A percentile compares a stretch with the other conserved stretches of the same genome.
Evolutionary conservation across 2,329 filamentous ascomycete species (phyloP).

Genomic region (Aspergillus bombycis): DNA sequence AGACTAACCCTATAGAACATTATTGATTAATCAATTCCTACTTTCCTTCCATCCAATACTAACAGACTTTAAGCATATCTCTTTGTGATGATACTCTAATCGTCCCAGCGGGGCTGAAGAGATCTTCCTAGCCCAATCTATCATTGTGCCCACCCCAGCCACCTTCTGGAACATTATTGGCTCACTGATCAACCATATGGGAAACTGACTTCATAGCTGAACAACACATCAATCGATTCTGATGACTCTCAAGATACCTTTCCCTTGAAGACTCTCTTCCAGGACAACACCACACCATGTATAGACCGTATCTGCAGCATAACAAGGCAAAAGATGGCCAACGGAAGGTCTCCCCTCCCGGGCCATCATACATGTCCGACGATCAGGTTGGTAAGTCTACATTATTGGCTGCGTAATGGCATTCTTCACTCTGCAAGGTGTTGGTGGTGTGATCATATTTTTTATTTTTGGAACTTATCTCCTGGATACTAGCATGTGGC

Average conservation of each 20-base stretch:
- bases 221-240: slow-evolving; percentile 18
- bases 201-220: slow-evolving; percentile 22
- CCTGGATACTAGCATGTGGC: slow-evolving; percentile 14
- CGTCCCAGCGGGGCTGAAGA: slow-evolving; percentile 6
- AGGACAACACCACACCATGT: slow-evolving; percentile 36
- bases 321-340: slow-evolving; percentile 38
- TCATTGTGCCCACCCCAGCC: slow-evolving; percentile 16
- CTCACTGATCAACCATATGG: slow-evolving; percentile 15
- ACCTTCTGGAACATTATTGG: slow-evolving; percentile 19
- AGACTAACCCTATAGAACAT: neutral
- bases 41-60: neutral
- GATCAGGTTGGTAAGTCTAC: slow-evolving; percentile 50
- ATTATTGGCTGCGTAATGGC: slow-evolving; percentile 21
- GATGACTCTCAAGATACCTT: slow-evolving; percentile 3
- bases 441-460: slow-evolving; percentile 18
- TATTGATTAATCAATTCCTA: neutral
- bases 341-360: slow-evolving; percentile 51
- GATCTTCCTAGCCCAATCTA: slow-evolving; percentile 22
- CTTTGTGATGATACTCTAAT: slow-evolving; percentile 5
- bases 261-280: slow-evolving; percentile 3
- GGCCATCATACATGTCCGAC: slow-evolving; percentile 50
- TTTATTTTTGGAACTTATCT: neutral
- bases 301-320: slow-evolving; percentile 34
- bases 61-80: slow-evolving; percentile 16
- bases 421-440: slow-evolving; percentile 21